These are phyloP conservation scores for Phytopythium kandeliae DNA, from an alignment of 352 stramenopile genomes.

Conservation along the genomic window DNA sequence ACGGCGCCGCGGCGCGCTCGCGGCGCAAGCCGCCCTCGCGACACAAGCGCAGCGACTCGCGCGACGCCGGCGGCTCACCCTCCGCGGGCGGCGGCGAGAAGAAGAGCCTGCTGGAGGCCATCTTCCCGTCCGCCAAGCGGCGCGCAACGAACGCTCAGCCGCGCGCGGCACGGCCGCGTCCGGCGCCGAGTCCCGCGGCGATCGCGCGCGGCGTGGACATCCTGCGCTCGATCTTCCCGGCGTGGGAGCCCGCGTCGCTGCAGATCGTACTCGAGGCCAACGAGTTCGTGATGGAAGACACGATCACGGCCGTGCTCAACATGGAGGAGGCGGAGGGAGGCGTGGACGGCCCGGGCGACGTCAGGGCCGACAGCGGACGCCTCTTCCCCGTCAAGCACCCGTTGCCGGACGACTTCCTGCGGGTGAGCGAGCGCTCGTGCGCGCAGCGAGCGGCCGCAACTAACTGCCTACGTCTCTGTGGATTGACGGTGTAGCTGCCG, in stretches of 20 bases:
- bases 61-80: not conserved
- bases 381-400: conserved; percentile 61
- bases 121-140: conserved; percentile 54
- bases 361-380: conserved; percentile 3
- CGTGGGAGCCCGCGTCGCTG: conserved; percentile 63
- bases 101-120: conserved; percentile 36
- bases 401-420: conserved; percentile 73
- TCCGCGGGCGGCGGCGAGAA: conserved; percentile 13
- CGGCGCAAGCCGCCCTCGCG: conserved; percentile 1
- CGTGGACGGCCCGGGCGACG: conserved; percentile 3
- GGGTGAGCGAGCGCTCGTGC: conserved; percentile 20
- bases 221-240: conserved; percentile 76
- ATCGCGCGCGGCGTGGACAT: conserved; percentile 64
- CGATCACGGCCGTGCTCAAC: conserved; percentile 67
- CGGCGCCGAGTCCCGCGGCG: conserved; percentile 33
- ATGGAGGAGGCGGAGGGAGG: conserved; percentile 63
- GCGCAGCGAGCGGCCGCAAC: not conserved
- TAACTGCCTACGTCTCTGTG: conserved; percentile 6
- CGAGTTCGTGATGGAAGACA: conserved; percentile 74
- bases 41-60: not conserved
- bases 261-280: conserved; percentile 72
- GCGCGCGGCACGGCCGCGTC: conserved; percentile 6
- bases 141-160: conserved; percentile 12
- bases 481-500: conserved; percentile 31
- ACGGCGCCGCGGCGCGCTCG: not conserved